A percentile compares a stretch with the other conserved stretches of the same genome.
phyloP scores from a whole-genome alignment of 345 rosid species.

The Eucalyptus curtisii region DNA sequence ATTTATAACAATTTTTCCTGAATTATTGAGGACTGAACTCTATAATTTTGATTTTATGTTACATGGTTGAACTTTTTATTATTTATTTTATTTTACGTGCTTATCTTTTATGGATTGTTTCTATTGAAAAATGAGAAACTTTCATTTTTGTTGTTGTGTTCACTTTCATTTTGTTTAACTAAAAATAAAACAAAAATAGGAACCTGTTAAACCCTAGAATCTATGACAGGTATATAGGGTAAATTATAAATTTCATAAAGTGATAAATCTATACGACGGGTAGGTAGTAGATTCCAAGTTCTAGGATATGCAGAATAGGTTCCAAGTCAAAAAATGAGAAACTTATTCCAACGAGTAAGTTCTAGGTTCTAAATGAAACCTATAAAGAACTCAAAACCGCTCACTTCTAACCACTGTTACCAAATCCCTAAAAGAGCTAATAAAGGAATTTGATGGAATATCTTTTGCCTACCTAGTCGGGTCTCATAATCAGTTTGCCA shows the following conservation, averaged over 20 bases:
- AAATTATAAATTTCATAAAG: too few species aligned
- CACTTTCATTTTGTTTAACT: not conserved
- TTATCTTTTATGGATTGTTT: too few species aligned
- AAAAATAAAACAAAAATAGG: not conserved
- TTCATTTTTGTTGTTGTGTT: not conserved
- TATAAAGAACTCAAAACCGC: accelerated
- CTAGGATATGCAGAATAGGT: accelerated
- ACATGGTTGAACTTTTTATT: not conserved
- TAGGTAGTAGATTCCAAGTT: too few species aligned
- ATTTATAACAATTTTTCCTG: not conserved
- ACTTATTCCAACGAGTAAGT: too few species aligned
- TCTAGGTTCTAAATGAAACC: not conserved
- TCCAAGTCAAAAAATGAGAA: too few species aligned
- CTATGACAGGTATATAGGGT: not conserved
- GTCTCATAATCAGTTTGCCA: not conserved
- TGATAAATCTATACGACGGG: too few species aligned
- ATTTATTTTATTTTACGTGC: too few species aligned
- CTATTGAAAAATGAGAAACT: not conserved
- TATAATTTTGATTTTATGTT: too few species aligned
- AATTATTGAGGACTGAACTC: not conserved
- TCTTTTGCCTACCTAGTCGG: not conserved
- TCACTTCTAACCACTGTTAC: not conserved
- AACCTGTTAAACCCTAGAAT: not conserved
- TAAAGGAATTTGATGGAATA: not conserved
- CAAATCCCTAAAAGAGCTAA: not conserved